Conservation (phyloP, 1,284 basidiomycete genomes). For the Cerrena zonata region DNA sequence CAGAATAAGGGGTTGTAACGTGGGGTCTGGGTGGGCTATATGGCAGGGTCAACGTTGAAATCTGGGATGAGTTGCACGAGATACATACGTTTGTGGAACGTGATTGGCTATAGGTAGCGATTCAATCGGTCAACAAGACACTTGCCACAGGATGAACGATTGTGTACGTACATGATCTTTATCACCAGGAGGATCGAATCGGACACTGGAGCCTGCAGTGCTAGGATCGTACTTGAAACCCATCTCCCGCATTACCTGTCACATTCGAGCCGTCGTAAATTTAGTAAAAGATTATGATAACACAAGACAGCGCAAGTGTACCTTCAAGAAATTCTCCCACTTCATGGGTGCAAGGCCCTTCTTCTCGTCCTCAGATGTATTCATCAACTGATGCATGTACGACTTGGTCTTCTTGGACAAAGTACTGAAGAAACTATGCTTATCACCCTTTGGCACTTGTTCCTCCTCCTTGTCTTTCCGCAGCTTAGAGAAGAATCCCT, state of each 20-base stretch:
- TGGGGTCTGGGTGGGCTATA: slow-evolving; percentile 67
- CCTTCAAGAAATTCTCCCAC: slow-evolving; percentile 66
- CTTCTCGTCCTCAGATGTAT: slow-evolving; percentile 50
- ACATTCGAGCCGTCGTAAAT: slow-evolving; percentile 2
- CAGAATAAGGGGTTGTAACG: slow-evolving; percentile 47
- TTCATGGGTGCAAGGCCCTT: slow-evolving; percentile 57
- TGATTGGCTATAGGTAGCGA: slow-evolving; percentile 48
- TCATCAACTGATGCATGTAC: slow-evolving; percentile 61
- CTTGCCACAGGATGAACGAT: slow-evolving; percentile 5
- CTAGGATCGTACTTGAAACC: slow-evolving; percentile 67
- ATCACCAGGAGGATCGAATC: slow-evolving; percentile 66
- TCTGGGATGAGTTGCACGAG: not conserved
- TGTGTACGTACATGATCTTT: slow-evolving; percentile 45
- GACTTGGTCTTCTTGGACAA: slow-evolving; percentile 53
- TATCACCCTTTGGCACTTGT: slow-evolving; percentile 28
- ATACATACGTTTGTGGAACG: slow-evolving; percentile 67
- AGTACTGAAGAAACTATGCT: slow-evolving; percentile 48
- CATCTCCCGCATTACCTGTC: slow-evolving; percentile 69
- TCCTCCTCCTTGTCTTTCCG: slow-evolving; percentile 34
- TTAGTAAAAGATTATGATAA: not conserved
- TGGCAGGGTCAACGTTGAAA: not conserved
- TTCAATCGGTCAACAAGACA: not conserved
- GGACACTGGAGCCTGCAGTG: slow-evolving; percentile 75
- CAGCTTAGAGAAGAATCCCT: slow-evolving; percentile 48
- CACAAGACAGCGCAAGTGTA: slow-evolving; percentile 15